phyloP scores from a whole-genome alignment of 495 filamentous ascomycete genomes.

The Trichoderma parareesei region DNA sequence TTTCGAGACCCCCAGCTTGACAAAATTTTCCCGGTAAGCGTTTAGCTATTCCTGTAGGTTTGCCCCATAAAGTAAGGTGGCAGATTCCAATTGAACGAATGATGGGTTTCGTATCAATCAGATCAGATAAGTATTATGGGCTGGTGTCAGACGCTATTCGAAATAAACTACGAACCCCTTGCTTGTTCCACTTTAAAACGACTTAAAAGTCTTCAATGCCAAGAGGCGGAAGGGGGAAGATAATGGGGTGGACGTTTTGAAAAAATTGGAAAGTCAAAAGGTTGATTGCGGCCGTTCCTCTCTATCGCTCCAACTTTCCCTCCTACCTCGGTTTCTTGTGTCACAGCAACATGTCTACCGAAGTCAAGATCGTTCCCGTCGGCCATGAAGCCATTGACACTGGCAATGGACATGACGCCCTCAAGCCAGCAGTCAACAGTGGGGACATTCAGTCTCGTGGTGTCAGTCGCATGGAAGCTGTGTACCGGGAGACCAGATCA shows the following conservation, averaged over 20 bases:
- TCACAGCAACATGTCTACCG: background rate
- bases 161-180: background rate
- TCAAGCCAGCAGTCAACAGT: background rate
- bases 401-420: background rate
- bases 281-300: background rate
- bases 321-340: background rate
- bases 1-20: background rate
- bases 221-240: background rate
- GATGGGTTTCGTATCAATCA: background rate
- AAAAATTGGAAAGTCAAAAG: background rate
- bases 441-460: constrained; percentile 14
- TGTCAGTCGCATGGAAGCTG: constrained; percentile 10
- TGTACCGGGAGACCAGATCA: constrained; percentile 1
- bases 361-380: background rate
- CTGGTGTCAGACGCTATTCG: background rate
- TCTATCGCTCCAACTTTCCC: background rate
- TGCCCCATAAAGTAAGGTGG: background rate
- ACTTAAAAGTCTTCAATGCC: background rate
- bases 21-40: background rate
- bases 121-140: background rate
- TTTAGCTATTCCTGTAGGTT: background rate
- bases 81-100: background rate
- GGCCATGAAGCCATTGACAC: background rate
- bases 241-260: background rate
- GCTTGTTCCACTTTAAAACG: background rate